phyloP scores from a whole-genome alignment of 768 basidiomycete species.

The Pulveroboletus frians region DNA sequence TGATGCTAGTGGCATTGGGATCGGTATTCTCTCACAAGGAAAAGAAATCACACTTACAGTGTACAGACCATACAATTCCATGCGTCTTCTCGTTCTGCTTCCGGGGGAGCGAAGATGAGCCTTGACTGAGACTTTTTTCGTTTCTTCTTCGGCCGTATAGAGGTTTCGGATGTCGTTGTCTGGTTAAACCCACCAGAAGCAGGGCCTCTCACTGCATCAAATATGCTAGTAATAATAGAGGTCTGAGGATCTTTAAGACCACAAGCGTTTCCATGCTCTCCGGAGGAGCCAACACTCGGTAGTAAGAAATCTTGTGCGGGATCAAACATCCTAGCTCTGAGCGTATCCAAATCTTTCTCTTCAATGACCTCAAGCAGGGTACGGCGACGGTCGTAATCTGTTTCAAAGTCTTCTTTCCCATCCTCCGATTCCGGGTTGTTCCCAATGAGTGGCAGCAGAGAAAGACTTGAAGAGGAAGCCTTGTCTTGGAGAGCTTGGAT shows the following conservation, averaged over 20 bases:
- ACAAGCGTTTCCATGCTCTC: constrained; percentile 1
- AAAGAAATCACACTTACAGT: constrained; percentile 40
- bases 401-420: constrained; percentile 43
- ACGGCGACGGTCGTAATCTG: constrained; percentile 46
- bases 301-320: constrained; percentile 51
- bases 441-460: constrained; percentile 17
- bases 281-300: constrained; percentile 12
- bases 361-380: constrained; percentile 45
- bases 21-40: neutral
- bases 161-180: neutral
- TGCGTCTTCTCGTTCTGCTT: constrained; percentile 33
- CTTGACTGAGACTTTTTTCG: constrained; percentile 19
- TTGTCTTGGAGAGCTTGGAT: constrained; percentile 41
- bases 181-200: neutral
- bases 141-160: constrained; percentile 14
- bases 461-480: constrained; percentile 5
- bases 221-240: neutral
- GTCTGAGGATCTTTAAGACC: neutral
- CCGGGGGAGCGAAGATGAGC: constrained; percentile 9
- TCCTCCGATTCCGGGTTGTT: constrained; percentile 32
- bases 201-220: neutral
- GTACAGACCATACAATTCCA: constrained; percentile 65
- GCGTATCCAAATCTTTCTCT: constrained; percentile 37
- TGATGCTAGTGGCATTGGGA: constrained; percentile 36
- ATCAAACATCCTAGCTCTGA: constrained; percentile 41